Evolutionary conservation across 345 rosid genomes (phyloP).

Genomic region (Clausena lansium): DNA sequence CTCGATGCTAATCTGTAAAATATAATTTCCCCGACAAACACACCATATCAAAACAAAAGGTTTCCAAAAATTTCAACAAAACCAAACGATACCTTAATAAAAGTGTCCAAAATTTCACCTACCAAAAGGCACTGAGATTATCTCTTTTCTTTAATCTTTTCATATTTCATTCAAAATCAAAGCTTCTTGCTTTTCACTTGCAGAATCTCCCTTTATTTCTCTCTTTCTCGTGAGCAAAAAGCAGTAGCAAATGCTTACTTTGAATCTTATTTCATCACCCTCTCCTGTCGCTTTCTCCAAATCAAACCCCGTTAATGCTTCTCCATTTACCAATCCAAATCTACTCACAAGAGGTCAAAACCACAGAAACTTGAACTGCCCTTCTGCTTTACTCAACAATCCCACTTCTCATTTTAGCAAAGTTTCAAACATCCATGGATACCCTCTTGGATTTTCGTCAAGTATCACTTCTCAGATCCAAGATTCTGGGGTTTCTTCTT

Average conservation of each 20-base stretch:
- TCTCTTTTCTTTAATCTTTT: background rate
- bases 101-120: background rate
- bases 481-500: slow-evolving; percentile 31
- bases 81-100: background rate
- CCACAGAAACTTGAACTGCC: slow-evolving; percentile 18
- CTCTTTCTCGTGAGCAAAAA: slow-evolving; percentile 5
- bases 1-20: too few species aligned
- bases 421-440: slow-evolving; percentile 26
- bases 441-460: slow-evolving; percentile 38
- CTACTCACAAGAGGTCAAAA: slow-evolving; percentile 33
- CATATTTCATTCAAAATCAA: background rate
- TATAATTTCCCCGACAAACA: background rate
- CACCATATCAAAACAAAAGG: background rate
- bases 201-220: slow-evolving; percentile 10
- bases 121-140: background rate
- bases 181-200: slow-evolving; percentile 9
- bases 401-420: slow-evolving; percentile 19
- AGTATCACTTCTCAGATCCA: slow-evolving; percentile 36
- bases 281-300: slow-evolving; percentile 42
- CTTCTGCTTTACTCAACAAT: slow-evolving; percentile 29
- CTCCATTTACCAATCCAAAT: slow-evolving; percentile 31
- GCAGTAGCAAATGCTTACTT: slow-evolving; percentile 44
- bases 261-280: slow-evolving; percentile 42
- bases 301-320: slow-evolving; percentile 32
- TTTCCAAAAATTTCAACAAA: background rate